Percentiles rank a stretch among this genome's conserved stretches.
Evolutionary conservation across 148 eudicot species (phyloP).

Genomic region (Amaranthus hypochondriacus): DNA sequence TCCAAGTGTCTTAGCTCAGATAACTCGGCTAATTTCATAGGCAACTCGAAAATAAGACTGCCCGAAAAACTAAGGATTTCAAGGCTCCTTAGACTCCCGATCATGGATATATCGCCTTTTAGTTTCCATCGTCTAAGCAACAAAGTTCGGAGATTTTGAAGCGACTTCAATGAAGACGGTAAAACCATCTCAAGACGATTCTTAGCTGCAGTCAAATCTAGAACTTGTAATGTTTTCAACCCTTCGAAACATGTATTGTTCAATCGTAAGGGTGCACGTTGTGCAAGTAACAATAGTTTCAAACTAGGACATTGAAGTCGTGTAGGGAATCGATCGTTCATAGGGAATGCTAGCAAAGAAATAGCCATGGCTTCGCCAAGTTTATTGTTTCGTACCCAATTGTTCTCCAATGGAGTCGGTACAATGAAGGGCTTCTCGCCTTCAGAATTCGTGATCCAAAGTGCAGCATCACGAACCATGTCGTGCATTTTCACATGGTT

Average conservation of each 20-base stretch:
- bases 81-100: background rate
- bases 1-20: background rate
- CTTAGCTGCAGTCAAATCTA: constrained; percentile 6
- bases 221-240: background rate
- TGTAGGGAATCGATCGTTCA: background rate
- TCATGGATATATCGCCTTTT: background rate
- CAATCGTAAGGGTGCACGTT: background rate
- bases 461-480: constrained; percentile 7
- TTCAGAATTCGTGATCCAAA: background rate
- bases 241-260: background rate
- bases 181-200: background rate
- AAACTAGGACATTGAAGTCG: background rate
- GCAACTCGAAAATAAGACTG: background rate
- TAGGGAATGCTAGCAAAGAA: background rate
- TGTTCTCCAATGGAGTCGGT: background rate
- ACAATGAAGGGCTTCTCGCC: background rate
- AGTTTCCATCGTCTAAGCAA: background rate
- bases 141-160: background rate
- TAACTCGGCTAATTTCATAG: background rate
- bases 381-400: background rate
- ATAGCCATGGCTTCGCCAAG: background rate
- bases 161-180: background rate
- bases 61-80: constrained; percentile 9
- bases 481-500: constrained; percentile 2
- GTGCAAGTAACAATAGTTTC: background rate